Conservation (phyloP, 441 rosid species). For the Pelargonium cotyledonis region DNA sequence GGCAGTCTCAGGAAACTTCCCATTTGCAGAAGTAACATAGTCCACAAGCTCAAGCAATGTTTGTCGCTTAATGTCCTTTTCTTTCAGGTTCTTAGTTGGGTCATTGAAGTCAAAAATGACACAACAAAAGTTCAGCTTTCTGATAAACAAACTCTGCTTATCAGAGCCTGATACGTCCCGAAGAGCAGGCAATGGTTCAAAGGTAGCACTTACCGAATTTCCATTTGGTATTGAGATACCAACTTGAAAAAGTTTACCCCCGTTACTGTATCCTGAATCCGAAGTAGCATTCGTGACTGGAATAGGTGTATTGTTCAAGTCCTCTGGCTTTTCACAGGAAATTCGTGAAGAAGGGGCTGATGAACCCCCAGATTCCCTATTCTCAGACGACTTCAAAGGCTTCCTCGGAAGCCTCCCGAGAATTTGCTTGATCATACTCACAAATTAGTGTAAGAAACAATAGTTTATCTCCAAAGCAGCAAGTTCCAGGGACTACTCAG, state of each 20-base stretch:
- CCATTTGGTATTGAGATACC: conserved; percentile 47
- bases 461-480: no score
- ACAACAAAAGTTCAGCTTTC: conserved; percentile 56
- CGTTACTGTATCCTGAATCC: conserved; percentile 32
- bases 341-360: conserved; percentile 31
- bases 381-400: conserved; percentile 57
- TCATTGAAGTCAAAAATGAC: conserved; percentile 53
- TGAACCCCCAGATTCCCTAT: conserved; percentile 42
- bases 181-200: conserved; percentile 70
- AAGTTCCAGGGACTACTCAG: no score
- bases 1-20: conserved; percentile 48
- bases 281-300: conserved; percentile 13
- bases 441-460: neutral
- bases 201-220: conserved; percentile 31
- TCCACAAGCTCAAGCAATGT: conserved; percentile 76
- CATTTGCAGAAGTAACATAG: conserved; percentile 56
- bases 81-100: conserved; percentile 59
- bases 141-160: conserved; percentile 56
- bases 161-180: conserved; percentile 70
- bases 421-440: conserved; percentile 69
- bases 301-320: conserved; percentile 26
- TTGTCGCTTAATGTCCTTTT: conserved; percentile 73
- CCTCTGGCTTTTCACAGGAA: conserved; percentile 24
- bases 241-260: conserved; percentile 37
- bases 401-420: conserved; percentile 80